phyloP scores from a whole-genome alignment of 129 eudicot species.

The Artemisia argyi region DNA sequence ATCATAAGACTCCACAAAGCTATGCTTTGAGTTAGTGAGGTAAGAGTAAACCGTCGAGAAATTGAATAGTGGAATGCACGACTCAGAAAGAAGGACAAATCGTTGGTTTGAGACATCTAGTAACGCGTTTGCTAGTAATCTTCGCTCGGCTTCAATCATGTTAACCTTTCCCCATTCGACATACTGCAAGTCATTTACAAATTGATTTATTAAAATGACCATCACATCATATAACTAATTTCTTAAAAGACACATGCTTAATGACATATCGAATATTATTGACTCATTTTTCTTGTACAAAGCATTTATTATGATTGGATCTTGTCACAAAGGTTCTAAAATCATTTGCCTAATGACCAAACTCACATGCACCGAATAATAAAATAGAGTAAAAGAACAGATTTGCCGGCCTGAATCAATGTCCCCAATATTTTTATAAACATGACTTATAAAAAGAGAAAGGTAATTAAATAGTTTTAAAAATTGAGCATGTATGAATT shows the following conservation, averaged over 20 bases:
- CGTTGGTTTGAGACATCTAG: constrained; percentile 76
- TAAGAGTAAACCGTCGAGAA: constrained; percentile 73
- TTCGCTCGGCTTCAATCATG: constrained; percentile 88
- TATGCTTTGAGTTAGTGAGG: constrained; percentile 60
- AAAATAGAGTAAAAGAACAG: background rate
- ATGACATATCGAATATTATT: background rate
- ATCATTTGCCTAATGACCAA: constrained; percentile 11
- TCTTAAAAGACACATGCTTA: too few species aligned
- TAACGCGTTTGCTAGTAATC: constrained; percentile 80
- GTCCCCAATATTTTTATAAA: background rate
- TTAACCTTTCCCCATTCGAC: constrained; percentile 79
- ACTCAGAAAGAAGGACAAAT: constrained; percentile 80
- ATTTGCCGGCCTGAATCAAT: constrained; percentile 19
- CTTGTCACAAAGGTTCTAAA: background rate
- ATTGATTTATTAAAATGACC: background rate
- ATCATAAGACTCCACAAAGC: constrained; percentile 72
- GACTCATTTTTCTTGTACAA: too few species aligned
- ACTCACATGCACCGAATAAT: constrained; percentile 1
- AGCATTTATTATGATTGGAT: background rate
- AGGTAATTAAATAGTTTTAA: background rate
- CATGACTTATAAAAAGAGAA: background rate
- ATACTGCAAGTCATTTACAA: constrained; percentile 34
- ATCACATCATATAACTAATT: background rate
- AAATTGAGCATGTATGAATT: background rate
- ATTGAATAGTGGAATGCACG: constrained; percentile 83